A percentile compares a stretch with the other conserved stretches of the same genome.
Conservation (phyloP, 2,329 filamentous ascomycete genomes). For the Apiospora hydei region DNA sequence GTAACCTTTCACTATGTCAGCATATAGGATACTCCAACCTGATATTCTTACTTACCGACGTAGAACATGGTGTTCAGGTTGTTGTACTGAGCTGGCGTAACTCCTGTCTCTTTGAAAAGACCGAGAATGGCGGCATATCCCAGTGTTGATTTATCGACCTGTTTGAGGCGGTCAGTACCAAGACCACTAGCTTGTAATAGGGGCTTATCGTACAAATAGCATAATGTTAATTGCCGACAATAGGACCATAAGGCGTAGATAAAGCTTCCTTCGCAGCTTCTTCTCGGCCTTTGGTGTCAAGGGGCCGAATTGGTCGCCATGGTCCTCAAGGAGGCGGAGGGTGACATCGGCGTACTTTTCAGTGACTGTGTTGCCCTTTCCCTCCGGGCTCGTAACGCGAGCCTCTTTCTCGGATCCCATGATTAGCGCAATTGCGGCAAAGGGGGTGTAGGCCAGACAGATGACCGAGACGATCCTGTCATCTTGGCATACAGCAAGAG, state of each 20-base stretch:
- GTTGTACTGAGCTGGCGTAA: conserved; percentile 47
- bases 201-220: background rate
- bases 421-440: background rate
- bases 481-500: background rate
- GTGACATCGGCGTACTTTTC: conserved; percentile 46
- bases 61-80: conserved; percentile 52
- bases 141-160: conserved; percentile 51
- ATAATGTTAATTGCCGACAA: conserved; percentile 45
- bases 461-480: background rate
- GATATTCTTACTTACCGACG: conserved; percentile 41
- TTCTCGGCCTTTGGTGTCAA: conserved; percentile 43
- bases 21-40: background rate
- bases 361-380: background rate
- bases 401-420: conserved; percentile 3
- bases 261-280: conserved; percentile 43
- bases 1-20: conserved; percentile 39
- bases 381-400: background rate
- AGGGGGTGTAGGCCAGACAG: no score
- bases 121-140: conserved; percentile 50
- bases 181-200: background rate
- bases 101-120: conserved; percentile 49
- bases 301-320: conserved; percentile 41
- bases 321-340: conserved; percentile 43
- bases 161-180: background rate
- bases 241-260: conserved; percentile 42